Evolutionary conservation across 345 rosid species (phyloP), one percentile per base, ranked within the genome.

Genomic region (Zanthoxylum bungeanum): DNA sequence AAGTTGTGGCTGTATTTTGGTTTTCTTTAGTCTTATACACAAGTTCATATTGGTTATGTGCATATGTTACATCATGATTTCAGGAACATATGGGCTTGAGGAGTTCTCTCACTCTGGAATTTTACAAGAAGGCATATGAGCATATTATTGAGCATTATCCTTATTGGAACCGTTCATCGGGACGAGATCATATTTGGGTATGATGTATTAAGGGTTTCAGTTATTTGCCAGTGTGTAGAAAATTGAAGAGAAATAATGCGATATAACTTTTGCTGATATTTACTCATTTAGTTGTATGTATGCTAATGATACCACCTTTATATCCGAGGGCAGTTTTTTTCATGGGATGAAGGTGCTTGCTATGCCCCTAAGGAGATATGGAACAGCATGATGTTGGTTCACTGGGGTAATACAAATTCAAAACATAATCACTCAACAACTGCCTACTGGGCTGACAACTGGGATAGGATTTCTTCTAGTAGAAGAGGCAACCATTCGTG

Each of bases 331-430:
- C 95, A 94, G 99, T 92, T 76, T 75, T 94, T 94, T 82, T 90
- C 99, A 68, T 94, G 99, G 99, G 99, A 94, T 83, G 98, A 94
- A 89, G 98, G 98, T 86, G 98, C 99, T 84, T 94, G 99, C 85
- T 92, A 90, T 88, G 97, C 99, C 74, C 99, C 99, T 16, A 94
- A 92, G 86, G 98, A 94, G 87, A 94, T 94, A 82, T 94, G 99
- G 99, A 89, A 85, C 74, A 92, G 99, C 79, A 92, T 86, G 93
- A 92, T 92, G 98, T 71, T 94, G 73, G 98, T 92, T 82, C 99
- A 94, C 69, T 94, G 99, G 99, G 99, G 99, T 52, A 94, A 94
- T 81, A 90, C 98, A 11, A 92, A 92, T 77, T 83, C 97, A 52
- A 94, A 94, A 90, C 98, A 94, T 52, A 92, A 92, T 39, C 85